Evolutionary conservation across 768 basidiomycete species (phyloP), one percentile per base, ranked within the genome.

Genomic region (Rhizopogon salebrosus): DNA sequence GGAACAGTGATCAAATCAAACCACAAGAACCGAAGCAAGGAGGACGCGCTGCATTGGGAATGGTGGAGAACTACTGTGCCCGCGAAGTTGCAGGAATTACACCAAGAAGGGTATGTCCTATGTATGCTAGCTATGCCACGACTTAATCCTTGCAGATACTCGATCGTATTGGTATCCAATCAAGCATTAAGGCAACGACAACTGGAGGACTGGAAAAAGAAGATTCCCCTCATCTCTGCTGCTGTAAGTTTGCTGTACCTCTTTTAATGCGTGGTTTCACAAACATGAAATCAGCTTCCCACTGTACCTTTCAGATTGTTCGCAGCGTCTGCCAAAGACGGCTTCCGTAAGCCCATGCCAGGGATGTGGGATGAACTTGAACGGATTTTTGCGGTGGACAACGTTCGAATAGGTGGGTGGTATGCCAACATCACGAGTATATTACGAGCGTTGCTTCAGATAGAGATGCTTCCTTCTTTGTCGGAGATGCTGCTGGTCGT

Each of bases 401-500:
- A 79, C 10, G 68, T 86, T 6, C 65, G 73, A 14, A 87, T 95
- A 60, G 88, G 92, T 88, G 48, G 7, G 77, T 60, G 2, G 26
- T 10, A 6, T 14, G 27, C 26, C 10, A 14, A 8, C 24, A 35
- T 41, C n/a, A 22, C 23, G 13, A 51, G 26, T 23, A 36, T 26
- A 10, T 48, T 29, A 51, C n/a, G 11, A 4, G 27, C 37, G 41
- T 13, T 3, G 27, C n/a, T 38, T 11, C 61, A 94, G 92, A 95
- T 64, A 77, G 81, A 57, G 53, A 62, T 0, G 39, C 72, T 0
- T 86, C 89, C 0, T 89, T 89, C 60, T 95, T 87, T 59, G 85
- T 95, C 1, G 94, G 94, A 3, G 94, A 97, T 60, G 92, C 92
- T 1, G 94, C 92, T 10, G 94, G 93, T 10, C 81, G 94, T 41